Base-by-base conservation (phyloP, 768 basidiomycete genomes). In the Jaapia argillacea region DNA sequence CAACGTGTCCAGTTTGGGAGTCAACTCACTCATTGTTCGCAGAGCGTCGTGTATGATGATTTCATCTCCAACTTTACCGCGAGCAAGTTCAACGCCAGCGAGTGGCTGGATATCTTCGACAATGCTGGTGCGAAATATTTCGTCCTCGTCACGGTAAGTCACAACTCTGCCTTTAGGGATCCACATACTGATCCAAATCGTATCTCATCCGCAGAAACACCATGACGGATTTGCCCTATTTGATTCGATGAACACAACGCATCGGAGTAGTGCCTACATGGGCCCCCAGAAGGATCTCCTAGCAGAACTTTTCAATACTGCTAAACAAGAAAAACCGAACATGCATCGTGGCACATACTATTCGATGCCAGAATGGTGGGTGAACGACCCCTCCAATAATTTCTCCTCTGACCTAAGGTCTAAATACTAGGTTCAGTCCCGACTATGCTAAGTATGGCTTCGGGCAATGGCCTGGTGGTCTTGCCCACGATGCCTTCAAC, bases 41-140 rank as follows among this genome's bases (percentile, higher is more conserved):
- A 76, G 72, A 47, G 70, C 23, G 58, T 75, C 3, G 48, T 68
- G 4, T 75, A 80, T 46, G 78, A 80, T 49, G 72, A 78, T 48
- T 79, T 80, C 48, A 74, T 80, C 35, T 56, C 66, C 2, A 59
- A 68, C 41, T 78, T 77, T 51, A 74, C 69, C 0, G 74, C 71
- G 1, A 59, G 61, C 1, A 68, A 68, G 38, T 80, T 74, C 59
- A 70, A 76, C 33, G 68, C 78, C 3, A 71, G 67, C 37, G 64
- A 60, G 31, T 79, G 77, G 74, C 52, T 76, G 0, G 68, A 76
- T 50, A 44, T 79, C 5, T 71, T 80, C 40, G 72, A 69, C 33
- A 62, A 63, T 24, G 71, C 75, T 0, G 77, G 78, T 2, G 78
- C 77, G 2, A 77, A 74, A 51, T 79, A 79, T 47, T 78, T 79